Evolutionary conservation across 2,329 filamentous ascomycete genomes (phyloP).

Genomic region (Chaetomium globosum): DNA sequence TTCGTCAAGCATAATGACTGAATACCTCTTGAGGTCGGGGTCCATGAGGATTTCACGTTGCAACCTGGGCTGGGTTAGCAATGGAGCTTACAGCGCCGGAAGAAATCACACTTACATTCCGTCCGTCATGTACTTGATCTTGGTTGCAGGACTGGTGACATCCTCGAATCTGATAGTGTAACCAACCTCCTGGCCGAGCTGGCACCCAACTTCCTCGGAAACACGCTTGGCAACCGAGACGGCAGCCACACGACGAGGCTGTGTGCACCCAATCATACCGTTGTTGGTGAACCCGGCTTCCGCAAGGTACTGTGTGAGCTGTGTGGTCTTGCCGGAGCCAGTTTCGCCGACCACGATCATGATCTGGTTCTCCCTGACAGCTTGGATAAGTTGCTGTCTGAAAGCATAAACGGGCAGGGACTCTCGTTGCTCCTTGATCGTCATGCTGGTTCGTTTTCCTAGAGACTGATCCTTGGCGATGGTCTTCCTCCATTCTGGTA

Average conservation of each 20-base stretch:
- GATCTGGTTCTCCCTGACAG: conserved; percentile 83
- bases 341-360: conserved; percentile 97
- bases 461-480: conserved; percentile 78
- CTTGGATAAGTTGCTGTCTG: conserved; percentile 82
- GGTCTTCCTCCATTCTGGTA: conserved; percentile 91
- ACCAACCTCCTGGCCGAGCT: conserved; percentile 87
- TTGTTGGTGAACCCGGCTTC: conserved; percentile 87
- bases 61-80: conserved; percentile 48
- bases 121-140: conserved; percentile 99
- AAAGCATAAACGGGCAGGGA: conserved; percentile 88
- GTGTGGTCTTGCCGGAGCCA: conserved; percentile 95
- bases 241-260: conserved; percentile 93
- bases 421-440: conserved; percentile 93
- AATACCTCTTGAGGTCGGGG: conserved; percentile 84
- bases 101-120: conserved; percentile 63
- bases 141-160: conserved; percentile 81
- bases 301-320: conserved; percentile 91
- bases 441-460: conserved; percentile 84
- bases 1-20: conserved; percentile 96
- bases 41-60: conserved; percentile 93
- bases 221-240: conserved; percentile 98
- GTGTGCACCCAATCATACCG: conserved; percentile 93
- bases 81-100: background rate
- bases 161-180: conserved; percentile 99
- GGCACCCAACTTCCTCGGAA: conserved; percentile 89